Evolutionary conservation across 805 yeast species (phyloP).

Genomic region (Metschnikowia arizonensis): DNA sequence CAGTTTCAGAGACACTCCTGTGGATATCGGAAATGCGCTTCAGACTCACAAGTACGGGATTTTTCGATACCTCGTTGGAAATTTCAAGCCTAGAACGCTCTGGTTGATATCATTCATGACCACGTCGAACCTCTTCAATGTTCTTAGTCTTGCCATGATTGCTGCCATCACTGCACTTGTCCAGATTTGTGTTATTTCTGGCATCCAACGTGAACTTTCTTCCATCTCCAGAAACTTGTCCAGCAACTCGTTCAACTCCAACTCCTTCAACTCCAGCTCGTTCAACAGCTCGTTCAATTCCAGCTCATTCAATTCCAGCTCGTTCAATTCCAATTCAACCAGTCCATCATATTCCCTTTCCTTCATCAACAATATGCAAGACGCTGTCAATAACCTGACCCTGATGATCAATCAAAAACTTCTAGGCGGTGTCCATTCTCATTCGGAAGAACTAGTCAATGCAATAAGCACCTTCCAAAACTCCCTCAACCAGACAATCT

Average conservation of each 20-base stretch:
- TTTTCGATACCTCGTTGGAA: conserved; percentile 4
- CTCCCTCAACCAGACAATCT: conserved; percentile 56
- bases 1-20: conserved; percentile 4
- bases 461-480: conserved; percentile 16
- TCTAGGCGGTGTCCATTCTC: conserved; percentile 58
- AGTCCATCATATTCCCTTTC: neutral
- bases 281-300: no score
- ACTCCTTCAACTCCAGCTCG: no score
- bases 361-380: conserved; percentile 9
- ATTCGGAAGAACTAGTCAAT: conserved; percentile 18
- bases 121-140: conserved; percentile 6
- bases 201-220: neutral
- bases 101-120: conserved; percentile 11
- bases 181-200: neutral
- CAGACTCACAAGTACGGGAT: conserved; percentile 9
- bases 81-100: conserved; percentile 4
- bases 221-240: neutral
- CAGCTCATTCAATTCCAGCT: no score
- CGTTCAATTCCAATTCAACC: neutral
- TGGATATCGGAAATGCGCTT: conserved; percentile 11
- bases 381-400: conserved; percentile 42
- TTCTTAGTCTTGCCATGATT: neutral
- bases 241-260: no score
- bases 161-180: neutral
- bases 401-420: conserved; percentile 54